Percentiles rank a stretch among this genome's conserved stretches.
phyloP scores from a whole-genome alignment of 1,284 basidiomycete genomes.

The Rhodotorula sp. region DNA sequence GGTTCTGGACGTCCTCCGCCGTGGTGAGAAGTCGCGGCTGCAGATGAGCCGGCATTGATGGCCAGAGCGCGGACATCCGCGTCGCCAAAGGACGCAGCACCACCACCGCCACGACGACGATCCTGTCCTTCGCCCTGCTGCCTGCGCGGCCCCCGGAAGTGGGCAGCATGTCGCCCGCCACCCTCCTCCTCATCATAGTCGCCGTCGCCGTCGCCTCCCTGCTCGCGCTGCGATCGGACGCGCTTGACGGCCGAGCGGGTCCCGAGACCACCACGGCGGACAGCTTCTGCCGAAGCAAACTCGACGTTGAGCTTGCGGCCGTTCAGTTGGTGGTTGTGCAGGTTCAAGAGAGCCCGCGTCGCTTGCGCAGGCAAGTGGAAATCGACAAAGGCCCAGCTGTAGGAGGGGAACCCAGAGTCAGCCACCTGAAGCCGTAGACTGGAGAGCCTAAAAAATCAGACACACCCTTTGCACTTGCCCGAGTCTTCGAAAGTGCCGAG shows the following conservation, averaged over 20 bases:
- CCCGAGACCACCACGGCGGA: conserved; percentile 60
- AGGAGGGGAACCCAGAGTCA: not conserved
- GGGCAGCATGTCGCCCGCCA: conserved; percentile 11
- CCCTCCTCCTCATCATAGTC: conserved; percentile 18
- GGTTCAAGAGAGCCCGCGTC: conserved; percentile 75
- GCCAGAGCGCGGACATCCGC: conserved; percentile 11
- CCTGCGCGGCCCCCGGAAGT: conserved; percentile 40
- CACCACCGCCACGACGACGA: conserved; percentile 9
- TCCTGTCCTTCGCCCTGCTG: conserved; percentile 44
- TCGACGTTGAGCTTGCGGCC: conserved; percentile 85
- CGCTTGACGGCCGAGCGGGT: conserved; percentile 35
- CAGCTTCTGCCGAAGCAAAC: conserved; percentile 79
- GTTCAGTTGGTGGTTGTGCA: conserved; percentile 76
- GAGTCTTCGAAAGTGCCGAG: conserved; percentile 95
- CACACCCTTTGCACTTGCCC: conserved; percentile 90
- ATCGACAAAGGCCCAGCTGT: conserved; percentile 91
- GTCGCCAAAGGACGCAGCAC: conserved; percentile 36
- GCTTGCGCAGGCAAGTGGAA: conserved; percentile 76
- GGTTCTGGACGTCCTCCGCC: conserved; percentile 25
- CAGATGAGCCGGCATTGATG: conserved; percentile 11
- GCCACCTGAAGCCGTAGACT: not conserved
- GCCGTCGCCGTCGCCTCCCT: conserved; percentile 43
- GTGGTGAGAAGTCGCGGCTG: conserved; percentile 5
- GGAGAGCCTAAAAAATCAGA: not conserved
- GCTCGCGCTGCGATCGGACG: conserved; percentile 17